These are phyloP conservation scores for Calonectria naviculata DNA, from an alignment of 2,329 filamentous ascomycete genomes.

Conservation along the genomic window DNA sequence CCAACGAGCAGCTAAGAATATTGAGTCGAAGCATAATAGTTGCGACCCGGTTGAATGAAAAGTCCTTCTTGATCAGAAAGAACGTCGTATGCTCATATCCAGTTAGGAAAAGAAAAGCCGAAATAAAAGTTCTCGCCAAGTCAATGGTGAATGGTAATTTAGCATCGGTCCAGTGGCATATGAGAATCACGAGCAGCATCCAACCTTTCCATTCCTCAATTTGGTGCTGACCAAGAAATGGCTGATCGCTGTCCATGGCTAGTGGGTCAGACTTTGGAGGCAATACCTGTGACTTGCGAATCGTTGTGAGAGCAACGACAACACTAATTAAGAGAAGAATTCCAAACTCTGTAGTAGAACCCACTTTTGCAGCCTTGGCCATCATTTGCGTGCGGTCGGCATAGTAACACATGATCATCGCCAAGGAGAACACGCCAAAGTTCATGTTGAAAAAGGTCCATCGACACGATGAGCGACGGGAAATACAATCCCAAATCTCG, in stretches of 20 bases:
- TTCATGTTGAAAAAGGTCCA: constrained; percentile 34
- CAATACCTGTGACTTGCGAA: constrained; percentile 31
- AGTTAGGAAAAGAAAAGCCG: constrained; percentile 71
- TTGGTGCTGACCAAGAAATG: constrained; percentile 57
- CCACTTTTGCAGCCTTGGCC: constrained; percentile 40
- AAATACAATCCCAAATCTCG: constrained; percentile 19
- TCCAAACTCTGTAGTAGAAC: constrained; percentile 32
- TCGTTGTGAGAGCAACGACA: constrained; percentile 28
- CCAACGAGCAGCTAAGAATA: constrained; percentile 62
- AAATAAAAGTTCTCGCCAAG: constrained; percentile 64
- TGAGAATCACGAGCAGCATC: constrained; percentile 65
- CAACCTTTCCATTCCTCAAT: constrained; percentile 75
- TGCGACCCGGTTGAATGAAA: constrained; percentile 62
- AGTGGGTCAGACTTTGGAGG: not conserved
- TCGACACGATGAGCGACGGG: constrained; percentile 15
- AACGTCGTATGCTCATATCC: constrained; percentile 70
- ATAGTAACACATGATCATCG: constrained; percentile 41
- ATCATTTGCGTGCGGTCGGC: constrained; percentile 44
- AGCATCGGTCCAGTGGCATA: constrained; percentile 62
- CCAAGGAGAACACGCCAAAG: constrained; percentile 35
- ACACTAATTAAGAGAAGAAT: constrained; percentile 30
- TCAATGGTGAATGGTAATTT: constrained; percentile 59
- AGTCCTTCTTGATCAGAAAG: constrained; percentile 67
- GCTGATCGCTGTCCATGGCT: not conserved
- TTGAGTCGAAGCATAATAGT: constrained; percentile 68